phyloP scores from a whole-genome alignment of 306 rosid genomes.

The Lathyrus oleraceus region DNA sequence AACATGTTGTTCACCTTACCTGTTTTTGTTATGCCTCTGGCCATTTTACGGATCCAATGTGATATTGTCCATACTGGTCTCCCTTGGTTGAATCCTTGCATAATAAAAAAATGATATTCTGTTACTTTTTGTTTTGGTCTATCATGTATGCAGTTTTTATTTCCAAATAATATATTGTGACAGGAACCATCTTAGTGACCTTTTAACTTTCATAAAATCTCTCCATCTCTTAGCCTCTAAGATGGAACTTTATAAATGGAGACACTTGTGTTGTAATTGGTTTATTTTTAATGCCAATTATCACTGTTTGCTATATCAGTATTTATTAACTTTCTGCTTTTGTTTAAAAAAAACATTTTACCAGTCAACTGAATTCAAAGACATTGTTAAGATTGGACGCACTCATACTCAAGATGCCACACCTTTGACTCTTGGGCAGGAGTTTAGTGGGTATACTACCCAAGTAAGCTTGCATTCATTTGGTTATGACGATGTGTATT shows the following conservation, averaged over 20 bases:
- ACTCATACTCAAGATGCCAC: slow-evolving; percentile 99
- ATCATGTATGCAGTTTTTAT: slow-evolving; percentile 12
- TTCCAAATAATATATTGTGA: slow-evolving; percentile 20
- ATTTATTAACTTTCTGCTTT: neutral
- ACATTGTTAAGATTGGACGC: slow-evolving; percentile 95
- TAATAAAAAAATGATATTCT: neutral
- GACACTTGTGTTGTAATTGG: slow-evolving; percentile 20
- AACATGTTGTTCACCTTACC: slow-evolving; percentile 9
- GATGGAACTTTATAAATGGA: slow-evolving; percentile 17
- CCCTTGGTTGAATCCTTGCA: slow-evolving; percentile 21
- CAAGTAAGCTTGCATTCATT: slow-evolving; percentile 60
- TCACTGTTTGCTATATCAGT: neutral
- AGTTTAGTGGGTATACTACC: slow-evolving; percentile 95
- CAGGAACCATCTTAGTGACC: neutral
- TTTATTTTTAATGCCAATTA: neutral
- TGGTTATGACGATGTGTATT: slow-evolving; percentile 7
- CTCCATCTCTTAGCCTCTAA: neutral
- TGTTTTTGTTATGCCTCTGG: neutral
- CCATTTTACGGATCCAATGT: neutral
- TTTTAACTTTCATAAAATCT: neutral
- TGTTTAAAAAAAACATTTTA: neutral
- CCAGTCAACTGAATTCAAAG: slow-evolving; percentile 90
- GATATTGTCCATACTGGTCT: neutral
- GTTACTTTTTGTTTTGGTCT: slow-evolving; percentile 25
- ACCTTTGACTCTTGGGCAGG: slow-evolving; percentile 98